Evolutionary conservation across 306 rosid species (phyloP).

Genomic region (Malus domestica): ASM211411v1 NC_041799.1:3907501-3908000

Average conservation of each 20-base stretch:
- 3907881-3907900: not conserved
- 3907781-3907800: not conserved
- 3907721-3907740: not conserved
- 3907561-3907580: too few species aligned
- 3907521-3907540: too few species aligned
- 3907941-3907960: too few species aligned
- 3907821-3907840: not conserved
- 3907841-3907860: not conserved
- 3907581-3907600: too few species aligned
- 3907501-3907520: too few species aligned
- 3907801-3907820: not conserved
- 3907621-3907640: too few species aligned
- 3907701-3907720: too few species aligned
- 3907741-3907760: not conserved
- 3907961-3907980: not conserved
- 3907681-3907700: too few species aligned
- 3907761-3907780: not conserved
- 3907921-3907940: not conserved
- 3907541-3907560: too few species aligned
- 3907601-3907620: too few species aligned
- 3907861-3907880: slow-evolving; percentile 1
- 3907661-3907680: too few species aligned
- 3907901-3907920: not conserved
- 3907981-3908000: not conserved
- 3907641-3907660: too few species aligned